These are phyloP conservation scores for Allium fistulosum DNA, from an alignment of 106 monocot species.

Conservation along the genomic window DNA sequence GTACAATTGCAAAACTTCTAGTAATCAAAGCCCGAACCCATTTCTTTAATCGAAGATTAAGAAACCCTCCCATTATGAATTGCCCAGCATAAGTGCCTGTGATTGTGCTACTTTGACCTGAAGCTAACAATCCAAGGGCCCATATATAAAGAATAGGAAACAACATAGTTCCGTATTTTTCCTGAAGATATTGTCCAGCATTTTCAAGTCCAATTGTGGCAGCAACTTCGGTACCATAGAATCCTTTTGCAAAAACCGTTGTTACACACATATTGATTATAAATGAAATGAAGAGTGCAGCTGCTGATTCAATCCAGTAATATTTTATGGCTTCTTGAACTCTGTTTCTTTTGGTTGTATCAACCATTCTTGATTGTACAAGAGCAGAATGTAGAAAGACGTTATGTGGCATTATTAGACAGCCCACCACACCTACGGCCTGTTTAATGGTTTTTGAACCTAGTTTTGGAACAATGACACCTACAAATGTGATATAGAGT, in stretches of 20 bases:
- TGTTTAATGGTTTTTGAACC: slow-evolving; percentile 74
- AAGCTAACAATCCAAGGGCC: slow-evolving; percentile 84
- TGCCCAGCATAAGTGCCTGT: slow-evolving; percentile 97
- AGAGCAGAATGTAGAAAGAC: slow-evolving; percentile 90
- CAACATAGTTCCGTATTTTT: slow-evolving; percentile 65
- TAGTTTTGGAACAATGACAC: slow-evolving; percentile 72
- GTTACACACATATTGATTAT: slow-evolving; percentile 80
- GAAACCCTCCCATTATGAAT: slow-evolving; percentile 97
- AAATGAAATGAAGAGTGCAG: slow-evolving; percentile 66
- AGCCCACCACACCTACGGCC: slow-evolving; percentile 85
- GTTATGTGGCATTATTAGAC: slow-evolving; percentile 94
- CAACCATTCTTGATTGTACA: slow-evolving; percentile 79
- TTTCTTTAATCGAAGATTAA: slow-evolving; percentile 80
- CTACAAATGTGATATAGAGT: slow-evolving; percentile 13
- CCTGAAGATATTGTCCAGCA: slow-evolving; percentile 78
- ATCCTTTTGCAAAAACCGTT: slow-evolving; percentile 90
- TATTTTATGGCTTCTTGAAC: slow-evolving; percentile 83
- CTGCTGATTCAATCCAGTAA: slow-evolving; percentile 73
- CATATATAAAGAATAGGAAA: slow-evolving; percentile 92
- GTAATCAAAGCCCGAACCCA: slow-evolving; percentile 87
- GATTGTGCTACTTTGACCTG: slow-evolving; percentile 92
- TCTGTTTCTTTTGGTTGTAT: slow-evolving; percentile 36
- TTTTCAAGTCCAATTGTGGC: slow-evolving; percentile 74
- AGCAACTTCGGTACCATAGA: slow-evolving; percentile 62
- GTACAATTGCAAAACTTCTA: slow-evolving; percentile 86